These are phyloP conservation scores for Linderina pennispora DNA, from an alignment of 192 early-diverging fungal species.

Conservation along the genomic window DNA sequence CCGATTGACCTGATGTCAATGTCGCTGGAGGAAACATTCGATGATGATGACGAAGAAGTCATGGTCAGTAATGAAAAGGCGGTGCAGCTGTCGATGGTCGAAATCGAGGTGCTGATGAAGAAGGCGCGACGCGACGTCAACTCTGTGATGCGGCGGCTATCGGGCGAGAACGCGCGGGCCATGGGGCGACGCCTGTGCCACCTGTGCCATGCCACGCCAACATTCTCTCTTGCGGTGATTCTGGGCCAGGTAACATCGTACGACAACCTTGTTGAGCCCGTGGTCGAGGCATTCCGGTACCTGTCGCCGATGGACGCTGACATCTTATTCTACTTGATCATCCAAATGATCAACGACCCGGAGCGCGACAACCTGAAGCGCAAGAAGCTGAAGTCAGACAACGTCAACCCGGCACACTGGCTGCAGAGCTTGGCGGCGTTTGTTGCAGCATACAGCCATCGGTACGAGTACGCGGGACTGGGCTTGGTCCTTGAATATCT, in stretches of 20 bases:
- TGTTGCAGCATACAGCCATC: conserved; percentile 27
- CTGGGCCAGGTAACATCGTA: conserved; percentile 45
- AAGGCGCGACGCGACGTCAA: conserved; percentile 31
- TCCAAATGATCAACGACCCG: conserved; percentile 23
- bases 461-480: conserved; percentile 28
- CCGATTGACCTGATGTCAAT: conserved; percentile 2
- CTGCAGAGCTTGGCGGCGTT: conserved; percentile 41
- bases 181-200: conserved; percentile 38
- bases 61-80: not conserved
- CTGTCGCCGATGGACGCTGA: conserved; percentile 36
- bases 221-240: conserved; percentile 28
- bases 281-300: conserved; percentile 43
- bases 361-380: conserved; percentile 20
- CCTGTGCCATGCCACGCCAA: conserved; percentile 36
- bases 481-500: conserved; percentile 29
- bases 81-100: conserved; percentile 5
- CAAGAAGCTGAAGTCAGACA: conserved; percentile 35
- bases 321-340: conserved; percentile 32
- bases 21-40: conserved; percentile 35
- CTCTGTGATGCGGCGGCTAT: conserved; percentile 42
- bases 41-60: conserved; percentile 7
- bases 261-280: conserved; percentile 39
- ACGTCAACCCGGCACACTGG: conserved; percentile 38
- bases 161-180: conserved; percentile 35
- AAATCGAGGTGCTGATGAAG: conserved; percentile 22